phyloP scores from a whole-genome alignment of 495 filamentous ascomycete species.

The Elasticomyces elasticus region DNA sequence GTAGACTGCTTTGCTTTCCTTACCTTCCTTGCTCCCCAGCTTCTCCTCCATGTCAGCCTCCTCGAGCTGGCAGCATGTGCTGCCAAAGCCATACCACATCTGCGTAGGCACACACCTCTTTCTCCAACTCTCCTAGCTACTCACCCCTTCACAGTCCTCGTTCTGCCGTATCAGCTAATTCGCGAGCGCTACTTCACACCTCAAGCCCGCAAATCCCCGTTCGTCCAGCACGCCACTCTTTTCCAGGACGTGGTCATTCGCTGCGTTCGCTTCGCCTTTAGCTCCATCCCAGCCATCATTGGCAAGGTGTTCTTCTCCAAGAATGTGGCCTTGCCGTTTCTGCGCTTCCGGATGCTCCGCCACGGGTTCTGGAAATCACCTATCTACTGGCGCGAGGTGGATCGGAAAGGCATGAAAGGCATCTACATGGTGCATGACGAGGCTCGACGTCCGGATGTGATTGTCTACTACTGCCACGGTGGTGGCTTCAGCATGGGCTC shows the following conservation, averaged over 20 bases:
- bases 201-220: constrained; percentile 41
- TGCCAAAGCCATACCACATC: constrained; percentile 55
- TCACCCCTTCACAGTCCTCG: constrained; percentile 20
- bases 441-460: constrained; percentile 49
- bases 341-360: constrained; percentile 61
- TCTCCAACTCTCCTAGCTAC: background rate
- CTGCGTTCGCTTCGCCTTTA: constrained; percentile 67
- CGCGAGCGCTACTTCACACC: constrained; percentile 45
- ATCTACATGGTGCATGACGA: constrained; percentile 51
- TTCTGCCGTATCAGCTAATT: constrained; percentile 48
- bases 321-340: constrained; percentile 57
- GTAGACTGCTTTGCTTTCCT: constrained; percentile 63
- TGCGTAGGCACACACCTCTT: constrained; percentile 41
- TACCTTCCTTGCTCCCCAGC: constrained; percentile 52
- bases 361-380: constrained; percentile 55
- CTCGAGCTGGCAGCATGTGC: constrained; percentile 45
- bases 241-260: constrained; percentile 68
- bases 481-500: constrained; percentile 74
- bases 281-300: constrained; percentile 53
- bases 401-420: constrained; percentile 43
- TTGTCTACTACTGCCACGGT: constrained; percentile 65
- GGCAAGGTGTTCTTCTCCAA: constrained; percentile 69
- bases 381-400: constrained; percentile 50
- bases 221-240: constrained; percentile 51
- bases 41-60: constrained; percentile 52